phyloP scores from a whole-genome alignment of 495 filamentous ascomycete species.

The Aspergillus hancockii region DNA sequence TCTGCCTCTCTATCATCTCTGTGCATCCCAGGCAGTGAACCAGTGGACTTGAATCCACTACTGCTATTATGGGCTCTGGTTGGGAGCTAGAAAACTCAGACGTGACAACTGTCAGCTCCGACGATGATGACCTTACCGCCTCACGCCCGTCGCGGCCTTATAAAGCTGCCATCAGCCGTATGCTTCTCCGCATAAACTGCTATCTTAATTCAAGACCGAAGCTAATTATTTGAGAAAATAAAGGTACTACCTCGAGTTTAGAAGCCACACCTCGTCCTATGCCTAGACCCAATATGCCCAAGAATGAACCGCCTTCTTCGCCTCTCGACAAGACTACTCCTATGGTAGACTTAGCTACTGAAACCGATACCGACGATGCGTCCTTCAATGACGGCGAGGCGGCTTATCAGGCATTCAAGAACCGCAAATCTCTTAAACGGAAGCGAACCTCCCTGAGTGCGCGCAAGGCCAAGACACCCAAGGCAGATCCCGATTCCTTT shows the following conservation, averaged over 20 bases:
- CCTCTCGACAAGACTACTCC: constrained; percentile 20
- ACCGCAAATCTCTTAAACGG: constrained; percentile 56
- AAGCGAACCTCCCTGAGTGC: constrained; percentile 52
- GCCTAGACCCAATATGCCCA: neutral
- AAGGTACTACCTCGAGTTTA: neutral
- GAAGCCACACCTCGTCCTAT: constrained; percentile 3
- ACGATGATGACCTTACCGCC: constrained; percentile 44
- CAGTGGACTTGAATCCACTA: neutral
- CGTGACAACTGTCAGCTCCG: constrained; percentile 32
- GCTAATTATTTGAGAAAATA: constrained; percentile 1
- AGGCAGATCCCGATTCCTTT: constrained; percentile 25
- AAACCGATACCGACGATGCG: constrained; percentile 39
- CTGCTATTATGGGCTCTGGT: constrained; percentile 18
- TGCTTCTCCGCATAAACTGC: constrained; percentile 10
- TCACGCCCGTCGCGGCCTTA: constrained; percentile 22
- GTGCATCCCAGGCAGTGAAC: neutral
- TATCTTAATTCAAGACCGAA: neutral
- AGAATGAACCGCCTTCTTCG: constrained; percentile 14
- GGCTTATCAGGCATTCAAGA: constrained; percentile 60
- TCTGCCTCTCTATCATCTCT: neutral
- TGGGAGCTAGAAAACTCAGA: constrained; percentile 26
- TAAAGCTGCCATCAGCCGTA: constrained; percentile 15
- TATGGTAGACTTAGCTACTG: constrained; percentile 19
- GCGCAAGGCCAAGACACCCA: constrained; percentile 44
- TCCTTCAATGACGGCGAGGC: constrained; percentile 50